These are phyloP conservation scores for Euphorbia tirucalli DNA, from an alignment of 345 rosid species.

Conservation along the genomic window DNA sequence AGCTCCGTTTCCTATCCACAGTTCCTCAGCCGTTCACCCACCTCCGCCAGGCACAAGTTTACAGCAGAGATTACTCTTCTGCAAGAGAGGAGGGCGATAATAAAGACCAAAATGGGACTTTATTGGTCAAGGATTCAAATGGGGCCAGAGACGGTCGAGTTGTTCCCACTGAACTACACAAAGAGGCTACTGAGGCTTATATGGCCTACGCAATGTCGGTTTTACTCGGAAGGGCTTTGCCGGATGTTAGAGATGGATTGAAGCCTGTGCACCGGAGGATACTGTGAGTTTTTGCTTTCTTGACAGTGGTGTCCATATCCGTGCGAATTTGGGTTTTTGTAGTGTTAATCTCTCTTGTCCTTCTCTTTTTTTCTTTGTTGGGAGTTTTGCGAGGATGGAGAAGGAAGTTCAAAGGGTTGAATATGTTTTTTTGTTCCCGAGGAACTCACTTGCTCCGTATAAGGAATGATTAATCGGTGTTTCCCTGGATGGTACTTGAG, in stretches of 20 bases:
- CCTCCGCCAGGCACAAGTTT: slow-evolving; percentile 19
- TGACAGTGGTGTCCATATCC: too few relatives aligned
- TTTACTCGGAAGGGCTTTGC: slow-evolving; percentile 89
- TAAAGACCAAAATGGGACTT: slow-evolving; percentile 42
- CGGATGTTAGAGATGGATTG: slow-evolving; percentile 88
- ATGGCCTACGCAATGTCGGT: slow-evolving; percentile 93
- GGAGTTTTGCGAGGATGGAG: too few relatives aligned
- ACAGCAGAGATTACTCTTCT: slow-evolving; percentile 23
- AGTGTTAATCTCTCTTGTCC: not conserved
- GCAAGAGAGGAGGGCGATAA: slow-evolving; percentile 18
- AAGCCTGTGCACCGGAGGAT: slow-evolving; percentile 96
- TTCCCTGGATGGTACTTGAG: not conserved
- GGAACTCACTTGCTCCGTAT: too few relatives aligned
- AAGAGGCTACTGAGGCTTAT: slow-evolving; percentile 88
- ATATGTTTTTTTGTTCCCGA: too few relatives aligned
- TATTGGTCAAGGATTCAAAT: slow-evolving; percentile 35
- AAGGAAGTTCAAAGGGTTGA: not conserved
- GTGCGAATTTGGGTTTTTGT: not conserved
- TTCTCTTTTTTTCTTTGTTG: not conserved
- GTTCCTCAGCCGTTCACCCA: slow-evolving; percentile 17
- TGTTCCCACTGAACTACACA: slow-evolving; percentile 68
- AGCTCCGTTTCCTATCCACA: slow-evolving; percentile 40
- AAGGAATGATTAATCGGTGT: not conserved
- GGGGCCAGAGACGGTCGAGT: slow-evolving; percentile 41
- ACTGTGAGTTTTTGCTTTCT: slow-evolving; percentile 47